Evolutionary conservation across 331 rosid genomes (phyloP).

Genomic region (Stylosanthes scabra): DNA sequence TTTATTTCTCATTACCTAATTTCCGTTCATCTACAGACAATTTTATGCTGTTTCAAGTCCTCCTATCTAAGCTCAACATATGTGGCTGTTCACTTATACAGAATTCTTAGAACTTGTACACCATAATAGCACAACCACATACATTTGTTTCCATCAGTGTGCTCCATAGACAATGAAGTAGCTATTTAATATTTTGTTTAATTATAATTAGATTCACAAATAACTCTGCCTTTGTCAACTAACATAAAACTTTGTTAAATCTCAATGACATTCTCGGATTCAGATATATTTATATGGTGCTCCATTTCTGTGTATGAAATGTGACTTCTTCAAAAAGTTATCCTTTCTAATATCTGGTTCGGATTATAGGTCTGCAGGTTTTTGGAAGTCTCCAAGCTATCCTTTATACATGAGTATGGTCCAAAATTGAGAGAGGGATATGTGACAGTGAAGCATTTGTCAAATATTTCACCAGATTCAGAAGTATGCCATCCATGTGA

Average conservation of each 20-base stretch:
- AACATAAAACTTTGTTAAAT: too few relatives aligned
- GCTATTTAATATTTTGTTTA: constrained; percentile 7
- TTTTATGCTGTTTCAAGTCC: constrained; percentile 5
- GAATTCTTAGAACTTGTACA: constrained; percentile 21
- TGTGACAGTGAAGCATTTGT: constrained; percentile 81
- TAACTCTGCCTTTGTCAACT: too few relatives aligned
- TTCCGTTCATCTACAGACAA: constrained; percentile 12
- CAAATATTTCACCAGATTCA: constrained; percentile 62
- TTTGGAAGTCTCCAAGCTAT: constrained; percentile 93
- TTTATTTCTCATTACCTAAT: background rate
- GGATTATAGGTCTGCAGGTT: constrained; percentile 90
- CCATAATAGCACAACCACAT: constrained; percentile 7
- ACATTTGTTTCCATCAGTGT: constrained; percentile 26
- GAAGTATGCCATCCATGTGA: constrained; percentile 72
- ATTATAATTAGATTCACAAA: background rate
- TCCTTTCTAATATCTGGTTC: constrained; percentile 12
- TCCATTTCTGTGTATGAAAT: constrained; percentile 26
- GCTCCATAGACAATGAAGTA: background rate
- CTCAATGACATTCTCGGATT: background rate
- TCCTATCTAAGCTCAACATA: constrained; percentile 13
- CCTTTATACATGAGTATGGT: constrained; percentile 95
- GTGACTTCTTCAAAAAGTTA: constrained; percentile 18
- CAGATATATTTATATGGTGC: constrained; percentile 24
- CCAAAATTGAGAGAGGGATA: constrained; percentile 94
- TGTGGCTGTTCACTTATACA: background rate